A percentile compares a stretch with the other conserved stretches of the same genome.
Conservation (phyloP, 2,329 filamentous ascomycete genomes). For the Fusarium longipes region DNA sequence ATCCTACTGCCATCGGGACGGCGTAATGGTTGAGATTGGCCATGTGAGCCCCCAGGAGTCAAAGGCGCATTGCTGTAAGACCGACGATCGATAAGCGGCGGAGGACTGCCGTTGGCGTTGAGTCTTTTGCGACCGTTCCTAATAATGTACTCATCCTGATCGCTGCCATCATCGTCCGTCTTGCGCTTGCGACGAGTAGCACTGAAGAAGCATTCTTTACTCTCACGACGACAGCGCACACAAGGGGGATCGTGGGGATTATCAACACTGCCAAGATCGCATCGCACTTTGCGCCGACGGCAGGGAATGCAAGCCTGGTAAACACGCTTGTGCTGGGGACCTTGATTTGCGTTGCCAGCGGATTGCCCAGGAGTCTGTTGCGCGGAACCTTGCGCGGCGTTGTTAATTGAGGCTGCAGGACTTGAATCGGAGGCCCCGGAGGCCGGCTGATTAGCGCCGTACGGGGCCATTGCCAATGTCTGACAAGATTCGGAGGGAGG, state of each 20-base stretch:
- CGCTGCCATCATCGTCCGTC: conserved; percentile 66
- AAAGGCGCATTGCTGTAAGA: conserved; percentile 65
- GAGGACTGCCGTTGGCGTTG: conserved; percentile 60
- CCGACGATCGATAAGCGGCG: conserved; percentile 57
- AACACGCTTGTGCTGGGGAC: conserved; percentile 67
- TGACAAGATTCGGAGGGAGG: conserved; percentile 1
- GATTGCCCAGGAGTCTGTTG: conserved; percentile 35
- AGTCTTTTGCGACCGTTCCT: conserved; percentile 79
- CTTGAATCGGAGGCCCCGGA: conserved; percentile 44
- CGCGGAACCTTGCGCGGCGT: conserved; percentile 36
- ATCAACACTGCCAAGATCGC: conserved; percentile 80
- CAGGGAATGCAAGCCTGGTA: conserved; percentile 74
- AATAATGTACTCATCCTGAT: conserved; percentile 74
- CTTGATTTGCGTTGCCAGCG: conserved; percentile 27
- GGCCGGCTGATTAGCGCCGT: conserved; percentile 37
- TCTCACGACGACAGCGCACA: conserved; percentile 91
- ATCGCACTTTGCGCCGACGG: conserved; percentile 70
- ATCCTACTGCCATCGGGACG: conserved; percentile 63
- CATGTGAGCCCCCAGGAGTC: conserved; percentile 75
- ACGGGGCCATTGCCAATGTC: conserved; percentile 41
- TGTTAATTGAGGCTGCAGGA: conserved; percentile 40
- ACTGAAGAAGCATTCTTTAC: conserved; percentile 97
- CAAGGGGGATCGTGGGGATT: conserved; percentile 95
- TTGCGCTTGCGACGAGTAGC: conserved; percentile 94
- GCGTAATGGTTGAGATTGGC: conserved; percentile 72